Conservation (phyloP, 2,329 filamentous ascomycete genomes). For the Fusarium bulbicola region DNA sequence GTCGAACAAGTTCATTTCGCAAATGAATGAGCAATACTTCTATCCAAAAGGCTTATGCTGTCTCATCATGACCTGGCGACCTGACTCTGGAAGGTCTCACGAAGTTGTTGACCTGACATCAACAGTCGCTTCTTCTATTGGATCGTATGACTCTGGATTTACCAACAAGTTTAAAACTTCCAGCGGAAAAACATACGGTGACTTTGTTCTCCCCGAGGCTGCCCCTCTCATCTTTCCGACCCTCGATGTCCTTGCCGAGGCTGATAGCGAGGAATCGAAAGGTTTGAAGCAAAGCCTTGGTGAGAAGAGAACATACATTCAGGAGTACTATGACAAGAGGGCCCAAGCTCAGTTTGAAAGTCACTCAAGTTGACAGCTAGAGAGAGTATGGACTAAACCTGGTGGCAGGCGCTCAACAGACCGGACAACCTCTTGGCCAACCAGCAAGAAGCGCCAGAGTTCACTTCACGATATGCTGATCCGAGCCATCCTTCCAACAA, state of each 20-base stretch:
- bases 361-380: accelerated
- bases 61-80: constrained; percentile 62
- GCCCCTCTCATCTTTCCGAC: constrained; percentile 51
- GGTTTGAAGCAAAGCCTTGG: constrained; percentile 1
- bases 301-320: background rate
- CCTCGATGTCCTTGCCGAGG: constrained; percentile 4
- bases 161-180: constrained; percentile 10
- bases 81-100: constrained; percentile 43
- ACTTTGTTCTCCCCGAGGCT: constrained; percentile 54
- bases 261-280: constrained; percentile 2
- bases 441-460: constrained; percentile 4
- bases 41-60: constrained; percentile 62
- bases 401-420: background rate
- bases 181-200: constrained; percentile 13
- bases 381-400: background rate
- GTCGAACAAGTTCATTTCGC: constrained; percentile 5
- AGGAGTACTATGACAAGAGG: constrained; percentile 5
- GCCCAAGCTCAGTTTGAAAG: constrained; percentile 13
- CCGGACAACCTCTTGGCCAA: constrained; percentile 3
- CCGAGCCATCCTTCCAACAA: constrained; percentile 8
- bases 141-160: background rate
- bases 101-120: constrained; percentile 32
- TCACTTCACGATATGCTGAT: constrained; percentile 7
- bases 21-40: constrained; percentile 56
- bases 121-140: background rate